Conservation (phyloP, 148 eudicot genomes). For the Rhododendron kiyosumense region DNA sequence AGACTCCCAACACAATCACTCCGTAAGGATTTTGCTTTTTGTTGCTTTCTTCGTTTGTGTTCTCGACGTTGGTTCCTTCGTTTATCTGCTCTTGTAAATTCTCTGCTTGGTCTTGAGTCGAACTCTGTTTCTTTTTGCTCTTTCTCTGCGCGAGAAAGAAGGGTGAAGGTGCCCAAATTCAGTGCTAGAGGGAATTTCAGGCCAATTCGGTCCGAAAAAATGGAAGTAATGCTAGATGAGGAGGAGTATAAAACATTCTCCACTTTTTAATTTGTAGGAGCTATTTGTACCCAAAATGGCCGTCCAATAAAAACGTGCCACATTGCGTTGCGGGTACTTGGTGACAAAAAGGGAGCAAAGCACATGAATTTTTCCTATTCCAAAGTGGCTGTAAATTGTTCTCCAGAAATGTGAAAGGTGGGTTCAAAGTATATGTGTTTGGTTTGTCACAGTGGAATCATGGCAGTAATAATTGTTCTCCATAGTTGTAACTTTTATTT, state of each 20-base stretch:
- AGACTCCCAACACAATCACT: conserved; percentile 37
- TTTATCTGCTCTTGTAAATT: neutral
- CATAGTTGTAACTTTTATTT: no score
- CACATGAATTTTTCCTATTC: no score
- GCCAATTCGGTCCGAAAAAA: no score
- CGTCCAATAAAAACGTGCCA: no score
- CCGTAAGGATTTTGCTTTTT: conserved; percentile 11
- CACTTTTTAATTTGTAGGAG: neutral
- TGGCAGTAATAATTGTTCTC: no score
- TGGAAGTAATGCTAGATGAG: neutral
- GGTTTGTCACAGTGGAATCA: no score
- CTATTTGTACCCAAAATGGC: no score
- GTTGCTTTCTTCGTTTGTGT: neutral
- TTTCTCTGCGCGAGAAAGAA: neutral
- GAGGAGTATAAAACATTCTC: neutral
- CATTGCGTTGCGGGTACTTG: no score
- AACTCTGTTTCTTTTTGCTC: neutral
- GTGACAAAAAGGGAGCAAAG: no score
- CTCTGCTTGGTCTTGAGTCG: neutral
- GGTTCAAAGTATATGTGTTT: no score
- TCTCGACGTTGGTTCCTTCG: neutral
- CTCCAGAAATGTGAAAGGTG: no score
- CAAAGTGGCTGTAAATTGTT: no score
- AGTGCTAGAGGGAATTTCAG: neutral
- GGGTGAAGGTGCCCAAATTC: neutral